Evolutionary conservation across 2,329 filamentous ascomycete genomes (phyloP), one percentile per base, ranked within the genome.

Genomic region (Trichocomaceae sp.): DNA sequence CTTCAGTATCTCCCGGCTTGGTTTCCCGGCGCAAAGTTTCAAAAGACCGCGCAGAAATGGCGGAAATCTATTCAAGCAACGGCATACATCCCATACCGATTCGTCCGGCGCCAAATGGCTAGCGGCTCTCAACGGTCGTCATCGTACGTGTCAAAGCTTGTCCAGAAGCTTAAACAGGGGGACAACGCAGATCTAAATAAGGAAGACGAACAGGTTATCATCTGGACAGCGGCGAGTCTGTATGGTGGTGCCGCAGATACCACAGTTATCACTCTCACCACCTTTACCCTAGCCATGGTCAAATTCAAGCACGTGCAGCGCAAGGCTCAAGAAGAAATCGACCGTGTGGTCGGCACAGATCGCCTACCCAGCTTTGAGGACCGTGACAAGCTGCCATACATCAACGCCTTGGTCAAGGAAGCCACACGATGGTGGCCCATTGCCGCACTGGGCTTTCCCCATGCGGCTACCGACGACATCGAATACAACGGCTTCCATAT

Each of bases 1-100:
- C 54, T 64, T 64, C 50, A 61, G 62, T 66, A 74, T 51, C 42
- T 77, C 0, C 76, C 77, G 0, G 64, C 72, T 2, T 76, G 76
- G 71, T 60, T 74, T 17, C 76, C 75, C 1, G 76, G 76, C 0
- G 68, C 72, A 17, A 62, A 60, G 7, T 79, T 77, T 64, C 75
- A 78, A 57, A 57, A 61, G 2, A 73, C 62, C 1, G 77, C 74
- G 0, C 66, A 65, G 17, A 51, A 64, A 4, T 76, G 70, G 67
- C 66, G 61, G 10, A 59, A 61, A 1, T 64, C 62, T 7, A 55
- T 74, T 7, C 47, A 58, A 1, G 59, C 69, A 8, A 62, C 66
- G 9, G 64, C 64, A 1, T 65, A 75, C 3, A 62, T 62, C 20
- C 76, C 77, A 0, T 78, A 75, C 59, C 61, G 57, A 5, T 76